Conservation (phyloP, 1,284 basidiomycete genomes). For the Waitea zeae region DNA sequence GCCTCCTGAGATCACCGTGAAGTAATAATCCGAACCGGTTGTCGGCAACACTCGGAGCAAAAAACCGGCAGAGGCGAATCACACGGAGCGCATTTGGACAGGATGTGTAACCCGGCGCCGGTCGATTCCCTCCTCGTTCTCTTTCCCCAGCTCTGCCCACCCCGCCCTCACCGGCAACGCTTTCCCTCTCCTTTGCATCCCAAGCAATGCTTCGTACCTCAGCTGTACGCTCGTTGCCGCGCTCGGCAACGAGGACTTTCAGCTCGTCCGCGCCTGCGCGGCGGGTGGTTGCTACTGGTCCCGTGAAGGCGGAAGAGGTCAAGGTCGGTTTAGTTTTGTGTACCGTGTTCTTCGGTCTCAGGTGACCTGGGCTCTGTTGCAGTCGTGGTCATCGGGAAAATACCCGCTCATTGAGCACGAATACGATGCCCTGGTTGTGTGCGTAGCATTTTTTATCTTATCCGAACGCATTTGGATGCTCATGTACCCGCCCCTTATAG, state of each 20-base stretch:
- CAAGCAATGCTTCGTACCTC: too few species aligned
- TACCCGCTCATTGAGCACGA: conserved; percentile 97
- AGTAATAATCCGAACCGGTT: too few species aligned
- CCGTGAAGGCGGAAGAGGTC: conserved; percentile 72
- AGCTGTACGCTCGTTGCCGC: too few species aligned
- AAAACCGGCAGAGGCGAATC: too few species aligned
- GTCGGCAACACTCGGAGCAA: too few species aligned
- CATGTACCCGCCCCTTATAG: conserved; percentile 20
- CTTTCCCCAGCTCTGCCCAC: not conserved
- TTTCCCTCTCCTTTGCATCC: too few species aligned
- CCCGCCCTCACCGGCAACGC: conserved; percentile 1
- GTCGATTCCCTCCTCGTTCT: not conserved
- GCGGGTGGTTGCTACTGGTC: conserved; percentile 58
- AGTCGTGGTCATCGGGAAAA: conserved; percentile 68
- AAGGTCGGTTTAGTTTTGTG: conserved; percentile 29
- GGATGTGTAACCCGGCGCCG: not conserved
- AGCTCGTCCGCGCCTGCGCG: conserved; percentile 37
- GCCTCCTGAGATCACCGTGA: too few species aligned
- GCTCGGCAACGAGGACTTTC: conserved; percentile 35
- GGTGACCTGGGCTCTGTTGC: conserved; percentile 8
- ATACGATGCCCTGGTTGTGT: conserved; percentile 96
- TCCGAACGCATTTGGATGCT: conserved; percentile 5
- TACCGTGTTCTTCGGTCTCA: too few species aligned
- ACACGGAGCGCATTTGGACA: too few species aligned
- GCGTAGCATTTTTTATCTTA: conserved; percentile 17